Evolutionary conservation across 108 stramenopile genomes (phyloP).

Genomic region (Skeletonema marinoi): DNA sequence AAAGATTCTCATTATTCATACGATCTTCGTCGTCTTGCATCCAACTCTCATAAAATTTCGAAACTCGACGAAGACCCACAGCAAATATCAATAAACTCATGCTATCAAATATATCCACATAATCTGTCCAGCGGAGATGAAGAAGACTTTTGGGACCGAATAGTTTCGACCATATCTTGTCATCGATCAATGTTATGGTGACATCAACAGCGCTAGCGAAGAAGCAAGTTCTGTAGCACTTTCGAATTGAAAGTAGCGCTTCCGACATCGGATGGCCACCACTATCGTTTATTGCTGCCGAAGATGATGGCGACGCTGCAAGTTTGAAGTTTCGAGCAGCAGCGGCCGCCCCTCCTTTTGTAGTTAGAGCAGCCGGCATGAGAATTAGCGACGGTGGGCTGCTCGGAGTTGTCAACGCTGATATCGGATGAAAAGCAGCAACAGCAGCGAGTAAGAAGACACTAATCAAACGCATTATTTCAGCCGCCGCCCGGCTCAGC

Average conservation of each 20-base stretch:
- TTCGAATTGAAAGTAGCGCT: background rate
- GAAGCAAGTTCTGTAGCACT: background rate
- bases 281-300: background rate
- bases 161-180: background rate
- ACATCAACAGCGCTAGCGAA: background rate
- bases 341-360: background rate
- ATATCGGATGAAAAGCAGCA: no score
- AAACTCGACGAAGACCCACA: background rate
- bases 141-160: background rate
- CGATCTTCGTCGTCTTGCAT: background rate
- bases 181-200: background rate
- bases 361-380: background rate
- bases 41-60: background rate
- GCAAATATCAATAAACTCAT: background rate
- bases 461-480: no score
- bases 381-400: background rate
- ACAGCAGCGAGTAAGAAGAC: no score
- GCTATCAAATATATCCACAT: constrained; percentile 3
- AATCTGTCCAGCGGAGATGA: background rate
- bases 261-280: background rate
- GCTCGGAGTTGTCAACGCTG: background rate
- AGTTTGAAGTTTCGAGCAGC: background rate
- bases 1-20: background rate
- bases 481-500: no score
- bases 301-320: background rate